Evolutionary conservation across 306 rosid genomes (phyloP).

Genomic region (Sesbania bispinosa): DNA sequence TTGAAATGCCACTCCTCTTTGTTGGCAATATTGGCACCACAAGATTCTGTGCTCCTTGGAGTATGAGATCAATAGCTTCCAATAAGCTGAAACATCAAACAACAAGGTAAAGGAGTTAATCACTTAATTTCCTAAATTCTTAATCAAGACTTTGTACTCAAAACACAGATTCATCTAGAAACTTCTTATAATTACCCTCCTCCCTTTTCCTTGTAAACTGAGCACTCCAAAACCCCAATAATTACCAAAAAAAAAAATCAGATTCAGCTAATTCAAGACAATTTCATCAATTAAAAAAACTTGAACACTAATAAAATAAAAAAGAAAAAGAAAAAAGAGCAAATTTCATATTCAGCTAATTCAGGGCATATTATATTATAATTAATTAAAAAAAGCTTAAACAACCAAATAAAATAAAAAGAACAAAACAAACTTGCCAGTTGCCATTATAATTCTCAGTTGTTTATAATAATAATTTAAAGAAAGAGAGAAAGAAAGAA

Average conservation of each 20-base stretch:
- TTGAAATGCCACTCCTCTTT: conserved; percentile 41
- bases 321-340: not conserved
- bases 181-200: not conserved
- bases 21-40: conserved; percentile 64
- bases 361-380: not conserved
- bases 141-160: not conserved
- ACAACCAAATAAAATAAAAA: not conserved
- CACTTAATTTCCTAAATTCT: not conserved
- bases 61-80: conserved; percentile 86
- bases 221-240: not conserved
- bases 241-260: not conserved
- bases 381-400: not conserved
- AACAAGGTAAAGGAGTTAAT: not conserved
- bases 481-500: not conserved
- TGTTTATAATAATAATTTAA: not conserved
- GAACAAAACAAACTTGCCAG: not conserved
- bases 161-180: not conserved
- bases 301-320: not conserved
- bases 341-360: not conserved
- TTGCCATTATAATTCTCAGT: not conserved
- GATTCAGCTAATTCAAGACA: not conserved
- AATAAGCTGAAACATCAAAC: conserved; percentile 48
- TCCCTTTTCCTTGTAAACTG: not conserved
- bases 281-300: not conserved
- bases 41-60: conserved; percentile 83